Base-by-base conservation (phyloP, 2,329 filamentous ascomycete species). In the Pseudogymnoascus sp. region DNA sequence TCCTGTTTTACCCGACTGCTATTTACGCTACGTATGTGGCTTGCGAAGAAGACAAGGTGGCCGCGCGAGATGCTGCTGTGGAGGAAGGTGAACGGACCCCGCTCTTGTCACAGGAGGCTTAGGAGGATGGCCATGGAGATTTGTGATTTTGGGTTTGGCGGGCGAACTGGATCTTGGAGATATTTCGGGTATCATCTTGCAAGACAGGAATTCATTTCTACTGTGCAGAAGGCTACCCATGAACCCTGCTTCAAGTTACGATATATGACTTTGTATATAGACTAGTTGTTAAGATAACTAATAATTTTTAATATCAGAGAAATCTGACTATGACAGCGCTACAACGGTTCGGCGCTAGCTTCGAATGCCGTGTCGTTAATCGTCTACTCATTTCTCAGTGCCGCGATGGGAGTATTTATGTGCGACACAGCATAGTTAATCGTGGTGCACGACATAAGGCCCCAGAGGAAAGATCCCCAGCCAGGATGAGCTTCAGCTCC, bases 1-100 rank as follows among this genome's bases (percentile, higher is more conserved):
- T 66, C 23, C 12, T 67, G 1, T 68, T 65, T 37, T 68, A 67
- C 23, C 67, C 66, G 4, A 66, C 65, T 9, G 59, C 67, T 11
- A 49, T 62, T 9, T 67, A 64, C 55, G 63, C 65, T n/a, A 62
- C 49, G 16, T 55, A 55, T 33, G 49, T 55, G 28, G 49, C 16
- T 5, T 25, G 49, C n/a, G 49, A 55, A n/a, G 49, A 55, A 16
- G 31, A 33, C 12, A 16, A 16, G 4, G 16, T 5, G 7, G 28
- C 28, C 18, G 16, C 18, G 5, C 49, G 28, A 8, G 49, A 55
- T 33, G 49, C 49, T 18, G 49, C 28, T 12, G 28, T 35, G 28
- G 49, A 55, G 28, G 49, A 55, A 21, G 49, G 49, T 5, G 49
- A 55, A 4, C 49, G 49, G 49, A 55, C 28, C 2, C 49, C 49